Evolutionary conservation across 257 asterid genomes (phyloP).

Genomic region (Fraxinus pennsylvanica): DNA sequence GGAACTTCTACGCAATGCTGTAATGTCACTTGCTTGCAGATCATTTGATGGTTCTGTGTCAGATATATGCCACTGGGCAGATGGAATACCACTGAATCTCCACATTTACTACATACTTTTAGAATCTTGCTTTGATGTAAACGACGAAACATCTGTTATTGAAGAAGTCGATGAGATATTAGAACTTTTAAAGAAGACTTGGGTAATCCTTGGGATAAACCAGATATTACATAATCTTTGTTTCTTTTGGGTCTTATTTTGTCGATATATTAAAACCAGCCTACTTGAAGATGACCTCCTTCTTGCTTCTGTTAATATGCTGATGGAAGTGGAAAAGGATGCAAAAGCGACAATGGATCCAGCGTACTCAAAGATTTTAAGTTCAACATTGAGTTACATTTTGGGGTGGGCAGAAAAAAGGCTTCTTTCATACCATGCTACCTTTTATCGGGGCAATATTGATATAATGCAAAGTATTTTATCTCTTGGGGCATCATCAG

Average conservation of each 20-base stretch:
- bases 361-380: constrained; percentile 50
- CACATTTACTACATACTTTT: constrained; percentile 63
- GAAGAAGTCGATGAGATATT: constrained; percentile 90
- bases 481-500: constrained; percentile 60
- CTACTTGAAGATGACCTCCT: constrained; percentile 74
- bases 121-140: constrained; percentile 79
- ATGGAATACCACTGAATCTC: constrained; percentile 80
- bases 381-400: constrained; percentile 45
- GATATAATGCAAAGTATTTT: constrained; percentile 65
- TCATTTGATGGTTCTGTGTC: constrained; percentile 77
- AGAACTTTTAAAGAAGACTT: constrained; percentile 82
- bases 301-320: constrained; percentile 60
- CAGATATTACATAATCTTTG: constrained; percentile 72
- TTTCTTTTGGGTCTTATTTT: constrained; percentile 74
- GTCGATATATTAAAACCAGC: constrained; percentile 53
- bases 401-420: constrained; percentile 68
- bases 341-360: constrained; percentile 47
- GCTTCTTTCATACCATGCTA: constrained; percentile 65
- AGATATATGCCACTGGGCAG: constrained; percentile 91
- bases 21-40: constrained; percentile 66
- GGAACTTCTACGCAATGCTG: constrained; percentile 53
- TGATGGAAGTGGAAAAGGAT: constrained; percentile 62
- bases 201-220: constrained; percentile 75
- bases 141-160: constrained; percentile 60
- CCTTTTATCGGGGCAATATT: constrained; percentile 68